Evolutionary conservation across 306 rosid genomes (phyloP).

Genomic region (Casuarina equisetifolia): DNA sequence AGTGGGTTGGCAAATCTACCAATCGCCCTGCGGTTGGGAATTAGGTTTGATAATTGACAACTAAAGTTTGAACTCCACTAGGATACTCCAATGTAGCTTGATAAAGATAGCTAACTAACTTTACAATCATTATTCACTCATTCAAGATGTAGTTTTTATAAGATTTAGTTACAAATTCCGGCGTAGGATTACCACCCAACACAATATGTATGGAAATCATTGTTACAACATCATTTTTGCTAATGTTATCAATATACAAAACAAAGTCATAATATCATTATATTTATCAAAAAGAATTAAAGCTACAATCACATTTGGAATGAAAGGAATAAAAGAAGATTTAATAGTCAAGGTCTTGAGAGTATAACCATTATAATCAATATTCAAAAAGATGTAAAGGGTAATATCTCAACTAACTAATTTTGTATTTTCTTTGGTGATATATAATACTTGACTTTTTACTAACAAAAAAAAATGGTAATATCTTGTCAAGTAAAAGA

Average conservation of each 20-base stretch:
- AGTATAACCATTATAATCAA: no score
- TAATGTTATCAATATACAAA: neutral
- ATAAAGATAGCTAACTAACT: conserved; percentile 12
- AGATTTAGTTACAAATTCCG: neutral
- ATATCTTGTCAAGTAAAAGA: no score
- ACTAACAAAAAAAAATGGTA: no score
- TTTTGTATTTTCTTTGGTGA: no score
- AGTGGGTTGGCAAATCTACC: conserved; percentile 25
- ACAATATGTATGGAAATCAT: neutral
- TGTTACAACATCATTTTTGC: neutral
- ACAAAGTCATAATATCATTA: neutral
- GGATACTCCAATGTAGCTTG: neutral
- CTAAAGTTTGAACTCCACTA: no score
- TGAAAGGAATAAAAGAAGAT: no score
- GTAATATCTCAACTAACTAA: no score
- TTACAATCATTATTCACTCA: neutral
- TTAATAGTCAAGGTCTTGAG: no score
- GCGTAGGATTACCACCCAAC: neutral
- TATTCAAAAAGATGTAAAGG: no score
- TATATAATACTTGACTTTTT: no score
- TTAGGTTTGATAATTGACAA: no score
- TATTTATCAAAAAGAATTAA: neutral
- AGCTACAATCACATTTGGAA: neutral
- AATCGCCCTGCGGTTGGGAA: neutral
- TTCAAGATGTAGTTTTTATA: conserved; percentile 12